Base-by-base conservation (phyloP, 75 land plant genomes). In the Larix kaempferi region DNA sequence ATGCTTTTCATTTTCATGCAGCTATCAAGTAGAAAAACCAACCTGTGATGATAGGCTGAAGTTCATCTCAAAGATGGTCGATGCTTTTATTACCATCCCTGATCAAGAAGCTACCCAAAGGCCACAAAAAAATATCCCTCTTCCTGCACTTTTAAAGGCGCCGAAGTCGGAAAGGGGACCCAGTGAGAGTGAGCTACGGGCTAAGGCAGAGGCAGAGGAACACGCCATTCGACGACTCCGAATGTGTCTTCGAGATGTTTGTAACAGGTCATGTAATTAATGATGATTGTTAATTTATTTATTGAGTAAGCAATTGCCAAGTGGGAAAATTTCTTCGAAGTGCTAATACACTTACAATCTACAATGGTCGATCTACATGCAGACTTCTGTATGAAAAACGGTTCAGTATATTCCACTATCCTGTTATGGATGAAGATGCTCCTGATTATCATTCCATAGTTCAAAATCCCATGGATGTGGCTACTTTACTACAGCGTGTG, bases 161-260 rank as follows among this genome's bases (percentile, higher is more conserved):
- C 99, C 98, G 16, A 95, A 91, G 75, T 88, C 83, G 22, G 83
- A 78, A 37, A 88, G 80, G 79, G 98, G 90, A 26, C 95, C 91
- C 73, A 97, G 94, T 79, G 84, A 80, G 11, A 94, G 94, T 27
- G 98, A 95, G 67, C 41, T 97, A 78, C 91, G 85, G 83, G 92
- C 95, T 12, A 97, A 91, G 57, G 89, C 91, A 59, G 99, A 97
- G 80, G 88, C 91, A 71, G 95, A 97, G 85, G 92, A 95, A 79
- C 95, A 97, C 84, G 91, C 95, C 27, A 82, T 97, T 71, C 89
- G 99, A 14, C 92, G 94, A 15, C 77, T 97, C 78, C 80, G 98
- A 71, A 97, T 97, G 99, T 97, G 99, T 74, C 85, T 97, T 59
- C 87, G 99, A 49, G 99, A 97, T 84, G 85, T 97, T 59, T 97